These are phyloP conservation scores for Coemansia sp. DNA, from an alignment of 192 early-diverging fungal species.

Conservation along the genomic window DNA sequence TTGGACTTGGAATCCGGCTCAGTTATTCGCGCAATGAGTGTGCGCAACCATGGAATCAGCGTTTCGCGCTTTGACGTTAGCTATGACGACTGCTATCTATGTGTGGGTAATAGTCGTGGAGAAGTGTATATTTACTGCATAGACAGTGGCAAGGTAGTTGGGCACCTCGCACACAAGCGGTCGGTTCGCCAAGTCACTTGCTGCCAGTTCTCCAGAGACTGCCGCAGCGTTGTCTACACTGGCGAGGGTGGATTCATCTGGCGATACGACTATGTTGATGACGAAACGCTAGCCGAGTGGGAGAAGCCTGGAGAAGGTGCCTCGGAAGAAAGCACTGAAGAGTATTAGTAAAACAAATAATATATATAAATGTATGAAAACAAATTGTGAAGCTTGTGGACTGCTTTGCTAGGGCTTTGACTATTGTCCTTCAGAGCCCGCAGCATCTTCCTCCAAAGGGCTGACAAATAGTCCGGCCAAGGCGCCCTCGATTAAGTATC, in stretches of 20 bases:
- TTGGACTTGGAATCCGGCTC: constrained; percentile 63
- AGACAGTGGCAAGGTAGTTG: constrained; percentile 60
- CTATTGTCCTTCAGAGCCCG: background rate
- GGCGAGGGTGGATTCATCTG: constrained; percentile 80
- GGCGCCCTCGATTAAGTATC: constrained; percentile 48
- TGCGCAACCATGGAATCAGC: constrained; percentile 48
- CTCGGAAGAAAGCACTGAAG: constrained; percentile 16
- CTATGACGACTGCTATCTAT: constrained; percentile 70
- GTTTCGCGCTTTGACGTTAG: constrained; percentile 66
- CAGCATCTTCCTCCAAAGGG: constrained; percentile 10
- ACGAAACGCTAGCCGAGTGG: constrained; percentile 75
- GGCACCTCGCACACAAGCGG: constrained; percentile 70
- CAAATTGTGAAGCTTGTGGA: background rate
- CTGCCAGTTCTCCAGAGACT: constrained; percentile 75
- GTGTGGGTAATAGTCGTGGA: constrained; percentile 73
- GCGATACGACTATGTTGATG: constrained; percentile 79
- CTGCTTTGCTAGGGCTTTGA: too few species aligned
- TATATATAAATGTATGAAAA: background rate
- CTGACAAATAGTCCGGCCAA: constrained; percentile 47
- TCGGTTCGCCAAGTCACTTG: constrained; percentile 78
- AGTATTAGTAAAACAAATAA: background rate
- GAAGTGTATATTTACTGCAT: constrained; percentile 71
- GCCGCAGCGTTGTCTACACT: constrained; percentile 67
- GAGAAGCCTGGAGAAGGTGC: constrained; percentile 43
- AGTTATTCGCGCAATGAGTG: constrained; percentile 46